Evolutionary conservation across 2,329 filamentous ascomycete species (phyloP), one percentile per base, ranked within the genome.

Genomic region (Botrytis tulipae): DNA sequence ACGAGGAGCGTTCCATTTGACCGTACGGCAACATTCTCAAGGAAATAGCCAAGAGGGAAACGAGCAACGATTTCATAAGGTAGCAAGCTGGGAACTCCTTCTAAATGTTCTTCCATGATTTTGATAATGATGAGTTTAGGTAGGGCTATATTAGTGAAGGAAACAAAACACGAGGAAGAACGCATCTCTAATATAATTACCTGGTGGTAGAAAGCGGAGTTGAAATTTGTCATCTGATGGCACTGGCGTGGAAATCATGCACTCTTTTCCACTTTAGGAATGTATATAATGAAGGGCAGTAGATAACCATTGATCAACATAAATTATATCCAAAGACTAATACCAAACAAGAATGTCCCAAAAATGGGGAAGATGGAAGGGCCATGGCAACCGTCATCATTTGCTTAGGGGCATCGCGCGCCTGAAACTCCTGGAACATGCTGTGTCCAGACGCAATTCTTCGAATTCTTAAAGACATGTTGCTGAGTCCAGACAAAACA

Each of bases 1-100:
- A 81, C 35, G 46, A 78, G 68, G 86, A 86, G 77, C 86, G 85
- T 79, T 88, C 85, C 79, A 89, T 88, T 67, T 84, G 83, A 61
- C 84, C 85, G 67, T 84, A 85, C 60, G n/a, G 76, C 76, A 62
- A 78, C 74, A 35, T 77, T 75, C 35, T 77, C 76, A 20, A 78
- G 71, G 35, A 74, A 76, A 25, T 66, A 70, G 20, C 40, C 71
- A 37, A 51, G 37, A 18, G 46, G 35, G 20, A 71, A 65, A n/a
- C 60, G 46, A 25, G 35, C 59, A 57, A 71, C 29, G 8, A 71
- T 46, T 6, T 59, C 60, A 22, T 65, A 44, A 9, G 46, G 60
- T 25, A 42, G n/a, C n/a, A 65, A 44, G 32, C 18, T 51, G 20
- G 70, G 10, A 16, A 35, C 42, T 18, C 60, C 60, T 29, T 71